Evolutionary conservation across 805 yeast genomes (phyloP).

Genomic region (Kodamaea leandrae): DNA sequence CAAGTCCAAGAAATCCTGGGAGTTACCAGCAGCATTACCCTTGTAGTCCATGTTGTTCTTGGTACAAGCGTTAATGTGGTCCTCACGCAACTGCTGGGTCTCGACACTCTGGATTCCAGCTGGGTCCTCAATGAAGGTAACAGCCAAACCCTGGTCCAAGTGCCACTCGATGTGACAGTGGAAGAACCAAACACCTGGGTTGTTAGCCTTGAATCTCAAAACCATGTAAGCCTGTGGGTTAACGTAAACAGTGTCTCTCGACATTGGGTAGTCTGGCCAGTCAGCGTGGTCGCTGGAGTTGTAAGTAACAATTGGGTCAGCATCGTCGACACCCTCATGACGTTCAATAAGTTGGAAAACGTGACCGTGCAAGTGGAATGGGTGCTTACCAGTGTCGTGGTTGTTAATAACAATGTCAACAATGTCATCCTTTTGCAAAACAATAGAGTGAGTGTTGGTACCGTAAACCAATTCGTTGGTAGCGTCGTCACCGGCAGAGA

Average conservation of each 20-base stretch:
- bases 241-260: constrained; percentile 78
- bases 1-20: constrained; percentile 60
- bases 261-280: constrained; percentile 74
- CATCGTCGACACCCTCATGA: constrained; percentile 57
- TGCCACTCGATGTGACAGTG: constrained; percentile 99
- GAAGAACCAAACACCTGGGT: constrained; percentile 99
- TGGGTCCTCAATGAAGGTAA: constrained; percentile 84
- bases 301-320: constrained; percentile 53
- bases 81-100: constrained; percentile 58
- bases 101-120: constrained; percentile 49
- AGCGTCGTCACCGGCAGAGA: constrained; percentile 64
- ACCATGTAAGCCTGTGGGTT: constrained; percentile 84
- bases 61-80: constrained; percentile 60
- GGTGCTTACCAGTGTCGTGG: constrained; percentile 88
- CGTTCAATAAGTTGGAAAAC: constrained; percentile 79
- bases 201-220: constrained; percentile 83
- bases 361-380: constrained; percentile 97
- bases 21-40: constrained; percentile 92
- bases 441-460: constrained; percentile 70
- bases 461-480: constrained; percentile 64
- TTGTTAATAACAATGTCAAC: constrained; percentile 84
- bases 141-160: constrained; percentile 87
- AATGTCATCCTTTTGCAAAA: constrained; percentile 62
- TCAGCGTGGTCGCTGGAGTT: constrained; percentile 44
- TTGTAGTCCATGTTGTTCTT: constrained; percentile 47